phyloP scores from a whole-genome alignment of 208 protist genomes.

The Angomonas ambiguus region DNA sequence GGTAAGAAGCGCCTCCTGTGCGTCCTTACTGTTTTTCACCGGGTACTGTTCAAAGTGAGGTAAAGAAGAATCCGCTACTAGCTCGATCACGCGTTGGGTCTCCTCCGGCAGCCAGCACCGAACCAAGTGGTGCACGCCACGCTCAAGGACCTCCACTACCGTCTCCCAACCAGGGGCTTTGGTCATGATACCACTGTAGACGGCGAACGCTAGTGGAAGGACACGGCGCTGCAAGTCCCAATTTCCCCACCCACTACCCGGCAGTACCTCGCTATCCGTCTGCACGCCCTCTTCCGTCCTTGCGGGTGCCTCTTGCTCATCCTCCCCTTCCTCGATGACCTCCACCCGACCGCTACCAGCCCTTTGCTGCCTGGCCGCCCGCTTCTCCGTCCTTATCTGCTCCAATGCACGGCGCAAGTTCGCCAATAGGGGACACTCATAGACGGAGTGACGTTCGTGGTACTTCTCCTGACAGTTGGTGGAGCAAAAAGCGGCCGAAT shows the following conservation, averaged over 20 bases:
- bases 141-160: slow-evolving; percentile 17
- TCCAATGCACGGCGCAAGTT: slow-evolving; percentile 15
- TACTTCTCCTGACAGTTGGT: slow-evolving; percentile 26
- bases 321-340: slow-evolving; percentile 9
- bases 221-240: slow-evolving; percentile 18
- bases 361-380: not conserved
- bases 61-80: not conserved
- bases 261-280: slow-evolving; percentile 22
- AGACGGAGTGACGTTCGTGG: slow-evolving; percentile 18
- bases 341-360: slow-evolving; percentile 8
- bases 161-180: slow-evolving; percentile 14
- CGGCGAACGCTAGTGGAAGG: slow-evolving; percentile 28
- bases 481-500: slow-evolving; percentile 36
- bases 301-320: not conserved
- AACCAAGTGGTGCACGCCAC: slow-evolving; percentile 21
- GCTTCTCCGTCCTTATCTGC: not conserved
- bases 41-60: not conserved
- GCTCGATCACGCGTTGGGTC: not conserved
- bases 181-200: slow-evolving; percentile 28
- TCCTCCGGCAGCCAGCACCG: slow-evolving; percentile 14
- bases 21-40: not conserved
- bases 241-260: slow-evolving; percentile 24
- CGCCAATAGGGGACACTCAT: slow-evolving; percentile 31
- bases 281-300: not conserved
- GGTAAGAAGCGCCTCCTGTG: slow-evolving; percentile 7